These are phyloP conservation scores for Rhododendron simsii DNA, from an alignment of 148 eudicot genomes.

Conservation along the genomic window DNA sequence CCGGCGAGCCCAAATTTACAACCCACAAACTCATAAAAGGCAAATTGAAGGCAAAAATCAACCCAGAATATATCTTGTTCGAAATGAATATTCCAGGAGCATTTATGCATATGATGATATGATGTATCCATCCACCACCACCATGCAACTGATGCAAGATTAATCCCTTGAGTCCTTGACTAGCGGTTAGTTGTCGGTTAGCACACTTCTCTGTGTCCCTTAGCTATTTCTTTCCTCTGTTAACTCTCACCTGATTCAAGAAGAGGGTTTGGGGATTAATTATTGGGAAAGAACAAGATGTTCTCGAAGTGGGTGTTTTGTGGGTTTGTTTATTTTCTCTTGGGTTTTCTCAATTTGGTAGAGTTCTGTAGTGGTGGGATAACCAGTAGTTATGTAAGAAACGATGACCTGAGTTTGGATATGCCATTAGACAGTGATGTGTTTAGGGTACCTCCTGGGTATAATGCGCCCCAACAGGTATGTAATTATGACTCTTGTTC, in stretches of 20 bases:
- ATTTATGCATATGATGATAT: not conserved
- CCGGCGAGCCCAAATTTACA: not conserved
- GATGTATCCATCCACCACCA: not conserved
- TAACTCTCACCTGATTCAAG: not conserved
- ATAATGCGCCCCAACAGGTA: slow-evolving; percentile 85
- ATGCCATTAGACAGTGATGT: slow-evolving; percentile 79
- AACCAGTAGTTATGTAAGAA: slow-evolving; percentile 46
- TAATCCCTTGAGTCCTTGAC: not conserved
- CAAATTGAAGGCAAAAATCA: not conserved
- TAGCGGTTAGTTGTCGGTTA: not conserved
- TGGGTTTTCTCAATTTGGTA: slow-evolving; percentile 25
- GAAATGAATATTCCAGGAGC: slow-evolving; percentile 1
- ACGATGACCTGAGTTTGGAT: slow-evolving; percentile 34
- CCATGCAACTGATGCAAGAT: not conserved
- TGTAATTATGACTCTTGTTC: not conserved
- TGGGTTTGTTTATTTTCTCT: slow-evolving; percentile 11
- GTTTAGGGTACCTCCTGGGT: slow-evolving; percentile 60
- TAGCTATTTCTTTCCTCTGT: not conserved
- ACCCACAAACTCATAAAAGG: not conserved
- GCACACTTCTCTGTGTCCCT: not conserved
- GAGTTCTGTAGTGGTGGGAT: slow-evolving; percentile 48
- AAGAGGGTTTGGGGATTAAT: not conserved
- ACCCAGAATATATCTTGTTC: not conserved
- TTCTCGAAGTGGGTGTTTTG: slow-evolving; percentile 23
- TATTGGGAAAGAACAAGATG: slow-evolving; percentile 14